phyloP scores from a whole-genome alignment of 164 flowering plant genomes.

The Malania oleifera region DNA sequence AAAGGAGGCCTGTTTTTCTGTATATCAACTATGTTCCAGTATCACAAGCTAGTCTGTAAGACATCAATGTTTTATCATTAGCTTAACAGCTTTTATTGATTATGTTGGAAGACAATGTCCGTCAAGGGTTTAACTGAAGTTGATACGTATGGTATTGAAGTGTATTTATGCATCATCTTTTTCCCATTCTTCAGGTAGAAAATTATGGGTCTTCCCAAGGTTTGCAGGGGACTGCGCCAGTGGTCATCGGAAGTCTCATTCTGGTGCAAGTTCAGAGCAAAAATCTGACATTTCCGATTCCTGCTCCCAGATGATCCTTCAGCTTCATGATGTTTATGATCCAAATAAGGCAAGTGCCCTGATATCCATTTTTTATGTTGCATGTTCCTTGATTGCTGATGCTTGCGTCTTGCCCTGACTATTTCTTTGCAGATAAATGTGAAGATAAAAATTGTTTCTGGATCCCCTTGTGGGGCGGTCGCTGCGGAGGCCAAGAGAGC shows the following conservation, averaged over 20 bases:
- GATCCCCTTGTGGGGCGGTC: slow-evolving; percentile 87
- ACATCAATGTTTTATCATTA: too few relatives aligned
- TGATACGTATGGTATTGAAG: background rate
- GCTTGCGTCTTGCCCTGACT: background rate
- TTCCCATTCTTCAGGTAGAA: slow-evolving; percentile 51
- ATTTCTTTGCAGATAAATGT: slow-evolving; percentile 60
- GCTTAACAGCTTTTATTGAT: background rate
- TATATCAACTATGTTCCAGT: too few relatives aligned
- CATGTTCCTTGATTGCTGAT: background rate
- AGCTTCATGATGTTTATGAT: slow-evolving; percentile 91
- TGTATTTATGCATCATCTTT: background rate
- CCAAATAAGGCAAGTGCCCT: slow-evolving; percentile 64
- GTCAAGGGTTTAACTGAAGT: background rate
- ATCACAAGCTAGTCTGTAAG: too few relatives aligned
- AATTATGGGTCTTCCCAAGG: slow-evolving; percentile 82
- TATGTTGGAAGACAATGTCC: background rate
- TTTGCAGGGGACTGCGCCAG: slow-evolving; percentile 97
- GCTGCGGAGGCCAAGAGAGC: slow-evolving; percentile 77
- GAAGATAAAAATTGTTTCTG: slow-evolving; percentile 77
- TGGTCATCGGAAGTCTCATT: slow-evolving; percentile 52
- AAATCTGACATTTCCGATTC: slow-evolving; percentile 79
- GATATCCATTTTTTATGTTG: background rate
- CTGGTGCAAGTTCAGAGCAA: slow-evolving; percentile 60
- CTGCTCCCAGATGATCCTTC: slow-evolving; percentile 97
- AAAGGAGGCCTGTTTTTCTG: too few relatives aligned